These are phyloP conservation scores for Novymonas esmeraldas DNA, from an alignment of 208 protist genomes.

Conservation along the genomic window DNA sequence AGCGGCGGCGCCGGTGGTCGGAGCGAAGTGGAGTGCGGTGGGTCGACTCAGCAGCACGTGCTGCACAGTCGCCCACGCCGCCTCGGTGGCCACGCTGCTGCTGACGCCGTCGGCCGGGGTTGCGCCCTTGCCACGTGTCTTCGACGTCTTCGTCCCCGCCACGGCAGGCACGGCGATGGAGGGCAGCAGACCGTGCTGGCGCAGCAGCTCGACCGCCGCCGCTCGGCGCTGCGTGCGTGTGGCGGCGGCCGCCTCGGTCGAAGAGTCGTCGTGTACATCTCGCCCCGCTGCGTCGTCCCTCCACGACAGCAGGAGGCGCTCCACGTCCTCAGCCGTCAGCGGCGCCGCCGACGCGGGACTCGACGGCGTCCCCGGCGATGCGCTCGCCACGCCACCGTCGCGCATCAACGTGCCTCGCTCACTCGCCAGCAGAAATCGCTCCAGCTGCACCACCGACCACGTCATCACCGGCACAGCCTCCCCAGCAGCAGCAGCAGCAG, in stretches of 20 bases:
- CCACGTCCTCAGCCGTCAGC: conserved; percentile 33
- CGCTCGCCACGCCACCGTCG: background rate
- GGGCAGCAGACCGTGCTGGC: conserved; percentile 16
- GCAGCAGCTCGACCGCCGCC: conserved; percentile 25
- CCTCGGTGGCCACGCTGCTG: background rate
- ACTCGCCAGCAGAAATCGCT: conserved; percentile 32
- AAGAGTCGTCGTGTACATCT: background rate
- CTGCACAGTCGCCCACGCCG: conserved; percentile 14
- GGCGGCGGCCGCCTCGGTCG: background rate
- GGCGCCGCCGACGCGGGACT: background rate
- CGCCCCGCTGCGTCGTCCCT: conserved; percentile 35
- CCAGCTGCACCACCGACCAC: conserved; percentile 36
- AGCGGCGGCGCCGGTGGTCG: background rate
- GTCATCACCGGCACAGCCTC: conserved; percentile 19
- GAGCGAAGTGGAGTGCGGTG: conserved; percentile 17
- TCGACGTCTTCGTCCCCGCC: background rate
- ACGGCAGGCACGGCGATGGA: background rate
- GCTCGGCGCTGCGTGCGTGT: conserved; percentile 18
- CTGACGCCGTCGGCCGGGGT: background rate
- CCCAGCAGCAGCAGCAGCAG: background rate
- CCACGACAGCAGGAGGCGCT: conserved; percentile 42
- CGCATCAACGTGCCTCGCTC: conserved; percentile 39
- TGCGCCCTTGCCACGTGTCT: background rate
- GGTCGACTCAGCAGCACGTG: conserved; percentile 9
- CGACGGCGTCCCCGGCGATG: background rate